Base-by-base conservation (phyloP, 148 eudicot species). In the Fagopyrum esculentum region DNA sequence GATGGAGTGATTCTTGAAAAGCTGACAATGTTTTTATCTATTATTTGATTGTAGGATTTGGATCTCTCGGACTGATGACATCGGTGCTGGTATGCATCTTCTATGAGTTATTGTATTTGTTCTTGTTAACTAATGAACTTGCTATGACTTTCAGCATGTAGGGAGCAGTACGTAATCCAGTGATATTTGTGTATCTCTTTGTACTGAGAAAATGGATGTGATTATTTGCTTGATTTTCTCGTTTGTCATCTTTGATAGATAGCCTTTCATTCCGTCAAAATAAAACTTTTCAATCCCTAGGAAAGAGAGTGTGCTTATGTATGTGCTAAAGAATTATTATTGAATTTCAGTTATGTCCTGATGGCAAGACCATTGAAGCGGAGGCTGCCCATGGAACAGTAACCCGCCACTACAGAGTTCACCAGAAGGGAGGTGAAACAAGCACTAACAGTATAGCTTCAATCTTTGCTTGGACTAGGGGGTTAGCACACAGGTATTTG, bases 331-430 rank as follows among this genome's bases (percentile, higher is more conserved):
- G 71, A 13, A 15, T 40, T 13, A 66, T 66, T 40, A 6, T n/a
- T 40, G 9, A 66, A 66, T 13, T 35, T 66, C 83, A 93, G 98
- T 79, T 93, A 15, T 90, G 98, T 76, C 98, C 98, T 74, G 98
- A 93, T 86, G 98, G 98, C 15, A 90, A 89, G 87, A 93, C 96
- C 51, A 90, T 92, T 71, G 96, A 92, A 83, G 91, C 98, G 59
- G 98, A 92, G 89, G 98, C 98, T 63, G 98, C 98, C 68, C 98
- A 93, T 85, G 96, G 98, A 43, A 93, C 98, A 64, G 96, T 93
- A 45, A 90, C 98, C 9, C 93, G 98, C 57, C 98, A 93, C 84
- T 93, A 74, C 83, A 85, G 96, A 80, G 96, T 93, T 83, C 93
- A 90, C 83, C 98, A 93, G 74, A 93, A 93, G 80, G 96, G 93